Conservation (phyloP, 2,329 filamentous ascomycete species). For the Alternaria consortialis region DNA sequence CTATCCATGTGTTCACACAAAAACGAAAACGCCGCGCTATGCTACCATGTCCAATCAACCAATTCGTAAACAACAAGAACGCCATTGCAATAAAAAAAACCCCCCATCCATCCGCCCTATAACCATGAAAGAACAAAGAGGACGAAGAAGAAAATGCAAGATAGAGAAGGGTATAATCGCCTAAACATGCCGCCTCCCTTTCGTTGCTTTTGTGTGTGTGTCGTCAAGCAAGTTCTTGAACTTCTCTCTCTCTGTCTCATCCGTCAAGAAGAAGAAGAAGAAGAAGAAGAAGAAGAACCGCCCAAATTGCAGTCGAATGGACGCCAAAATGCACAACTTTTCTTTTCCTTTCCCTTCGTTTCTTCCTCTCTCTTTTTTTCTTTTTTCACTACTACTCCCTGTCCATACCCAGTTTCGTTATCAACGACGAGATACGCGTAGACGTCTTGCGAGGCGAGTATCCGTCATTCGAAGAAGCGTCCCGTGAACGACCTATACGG, state of each 20-base stretch:
- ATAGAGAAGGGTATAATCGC: constrained; percentile 6
- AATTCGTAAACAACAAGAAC: no score
- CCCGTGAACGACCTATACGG: neutral
- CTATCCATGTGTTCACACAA: no score
- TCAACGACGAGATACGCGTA: neutral
- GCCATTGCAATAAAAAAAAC: no score
- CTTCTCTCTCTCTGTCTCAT: no score
- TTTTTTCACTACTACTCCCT: neutral
- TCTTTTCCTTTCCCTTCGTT: no score
- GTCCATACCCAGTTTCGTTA: neutral
- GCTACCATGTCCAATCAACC: neutral
- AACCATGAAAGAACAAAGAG: neutral
- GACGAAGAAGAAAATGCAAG: neutral
- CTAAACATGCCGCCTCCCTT: neutral
- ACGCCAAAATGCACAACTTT: constrained; percentile 1
- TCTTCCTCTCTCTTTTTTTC: neutral
- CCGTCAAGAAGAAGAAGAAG: no score
- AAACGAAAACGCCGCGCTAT: constrained; percentile 8
- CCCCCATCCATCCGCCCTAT: no score
- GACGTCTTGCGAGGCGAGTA: neutral
- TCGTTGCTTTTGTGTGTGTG: neutral
- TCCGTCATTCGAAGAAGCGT: neutral
- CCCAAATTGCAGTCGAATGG: neutral
- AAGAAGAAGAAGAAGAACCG: no score
- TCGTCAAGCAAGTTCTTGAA: no score